phyloP scores from a whole-genome alignment of 1,284 basidiomycete species.

The Trichosporon faecale region DNA sequence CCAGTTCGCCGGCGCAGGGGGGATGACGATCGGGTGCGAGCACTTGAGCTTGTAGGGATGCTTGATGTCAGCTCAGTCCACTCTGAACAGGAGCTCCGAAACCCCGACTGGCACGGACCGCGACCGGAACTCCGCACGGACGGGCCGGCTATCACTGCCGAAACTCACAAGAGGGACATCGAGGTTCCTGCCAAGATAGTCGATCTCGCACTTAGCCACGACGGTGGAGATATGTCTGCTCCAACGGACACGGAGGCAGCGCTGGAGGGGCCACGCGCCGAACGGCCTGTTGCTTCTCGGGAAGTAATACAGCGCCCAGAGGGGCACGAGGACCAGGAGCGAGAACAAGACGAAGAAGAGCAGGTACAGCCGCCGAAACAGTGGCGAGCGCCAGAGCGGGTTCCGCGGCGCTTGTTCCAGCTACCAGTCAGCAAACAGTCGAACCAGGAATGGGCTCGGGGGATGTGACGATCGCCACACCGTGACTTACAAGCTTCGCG shows the following conservation, averaged over 20 bases:
- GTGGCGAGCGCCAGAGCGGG: conserved; percentile 32
- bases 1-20: conserved; percentile 31
- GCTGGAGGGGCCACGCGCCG: conserved; percentile 36
- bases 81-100: no score
- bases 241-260: conserved; percentile 42
- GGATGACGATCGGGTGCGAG: conserved; percentile 41
- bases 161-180: conserved; percentile 31
- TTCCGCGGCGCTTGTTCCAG: conserved; percentile 33
- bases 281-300: conserved; percentile 35
- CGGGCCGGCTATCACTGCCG: no score
- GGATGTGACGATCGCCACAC: not conserved
- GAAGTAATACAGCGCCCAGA: conserved; percentile 38
- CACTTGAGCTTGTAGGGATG: conserved; percentile 31
- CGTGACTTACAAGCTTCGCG: not conserved
- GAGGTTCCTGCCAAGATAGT: conserved; percentile 44
- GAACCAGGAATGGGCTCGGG: not conserved
- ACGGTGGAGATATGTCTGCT: conserved; percentile 35
- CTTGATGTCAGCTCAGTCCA: conserved; percentile 20
- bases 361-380: conserved; percentile 41
- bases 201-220: conserved; percentile 46
- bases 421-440: conserved; percentile 20
- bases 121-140: not conserved
- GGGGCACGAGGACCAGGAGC: conserved; percentile 37
- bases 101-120: no score
- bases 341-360: conserved; percentile 34